phyloP scores from a whole-genome alignment of 768 basidiomycete genomes.

The Chiua virens region DNA sequence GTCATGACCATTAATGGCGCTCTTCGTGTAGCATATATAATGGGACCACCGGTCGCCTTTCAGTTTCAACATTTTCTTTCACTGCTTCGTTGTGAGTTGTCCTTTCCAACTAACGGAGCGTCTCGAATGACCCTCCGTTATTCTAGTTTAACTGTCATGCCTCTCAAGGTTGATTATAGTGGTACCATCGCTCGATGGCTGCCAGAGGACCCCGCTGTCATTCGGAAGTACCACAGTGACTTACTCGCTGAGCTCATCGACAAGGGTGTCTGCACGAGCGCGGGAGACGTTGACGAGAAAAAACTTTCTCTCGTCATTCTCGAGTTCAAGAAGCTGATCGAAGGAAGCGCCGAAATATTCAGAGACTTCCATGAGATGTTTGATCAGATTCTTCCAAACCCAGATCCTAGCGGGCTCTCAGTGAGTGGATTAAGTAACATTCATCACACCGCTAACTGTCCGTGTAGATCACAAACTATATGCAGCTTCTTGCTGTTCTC shows the following conservation, averaged over 20 bases:
- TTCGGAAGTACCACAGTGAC: slow-evolving; percentile 17
- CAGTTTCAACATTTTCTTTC: background rate
- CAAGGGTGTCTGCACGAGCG: slow-evolving; percentile 8
- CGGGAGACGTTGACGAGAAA: slow-evolving; percentile 8
- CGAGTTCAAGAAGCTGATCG: slow-evolving; percentile 23
- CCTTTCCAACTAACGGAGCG: background rate
- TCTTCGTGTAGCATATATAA: background rate
- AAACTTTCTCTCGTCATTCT: slow-evolving; percentile 14
- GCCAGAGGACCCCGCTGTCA: slow-evolving; percentile 12
- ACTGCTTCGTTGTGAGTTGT: slow-evolving; percentile 2
- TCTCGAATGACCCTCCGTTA: background rate
- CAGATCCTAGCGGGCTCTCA: background rate
- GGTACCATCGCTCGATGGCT: slow-evolving; percentile 23
- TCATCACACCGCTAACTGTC: background rate
- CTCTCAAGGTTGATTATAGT: slow-evolving; percentile 14
- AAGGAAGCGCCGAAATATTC: slow-evolving; percentile 17
- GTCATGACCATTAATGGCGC: too few relatives aligned
- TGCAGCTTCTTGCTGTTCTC: slow-evolving; percentile 29
- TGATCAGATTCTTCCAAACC: slow-evolving; percentile 9
- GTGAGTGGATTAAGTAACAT: slow-evolving; percentile 2
- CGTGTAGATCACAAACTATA: slow-evolving; percentile 4
- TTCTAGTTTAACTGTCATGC: slow-evolving; percentile 10
- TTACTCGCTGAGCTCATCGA: slow-evolving; percentile 28
- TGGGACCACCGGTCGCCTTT: background rate
- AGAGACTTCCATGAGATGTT: slow-evolving; percentile 27